Evolutionary conservation across 2,329 filamentous ascomycete genomes (phyloP).

Genomic region (Verticillium alfalfae): DNA sequence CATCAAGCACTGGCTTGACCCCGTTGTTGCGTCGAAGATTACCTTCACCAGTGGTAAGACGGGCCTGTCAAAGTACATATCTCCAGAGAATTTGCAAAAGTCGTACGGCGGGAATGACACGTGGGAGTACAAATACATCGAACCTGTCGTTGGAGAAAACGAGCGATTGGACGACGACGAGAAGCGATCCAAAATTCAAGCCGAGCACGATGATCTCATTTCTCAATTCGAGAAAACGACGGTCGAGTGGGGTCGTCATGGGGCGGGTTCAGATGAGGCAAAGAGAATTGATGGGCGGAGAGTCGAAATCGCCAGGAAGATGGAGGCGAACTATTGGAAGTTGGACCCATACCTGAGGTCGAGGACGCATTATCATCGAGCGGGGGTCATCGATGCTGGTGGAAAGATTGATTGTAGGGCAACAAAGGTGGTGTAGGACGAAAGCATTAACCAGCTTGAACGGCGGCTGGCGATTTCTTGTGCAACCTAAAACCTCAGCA

Average conservation of each 20-base stretch:
- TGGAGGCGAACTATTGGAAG: constrained; percentile 63
- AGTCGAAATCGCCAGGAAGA: constrained; percentile 38
- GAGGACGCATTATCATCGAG: background rate
- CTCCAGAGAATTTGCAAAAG: constrained; percentile 50
- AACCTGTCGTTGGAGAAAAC: constrained; percentile 57
- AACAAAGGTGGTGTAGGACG: background rate
- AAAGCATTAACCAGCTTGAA: too few species aligned
- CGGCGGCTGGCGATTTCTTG: too few species aligned
- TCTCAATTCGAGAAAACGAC: constrained; percentile 54
- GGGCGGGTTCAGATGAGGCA: constrained; percentile 17
- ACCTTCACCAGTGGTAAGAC: constrained; percentile 60
- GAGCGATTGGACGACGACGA: constrained; percentile 37
- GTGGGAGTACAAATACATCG: constrained; percentile 60
- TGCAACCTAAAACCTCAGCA: too few species aligned
- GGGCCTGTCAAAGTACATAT: constrained; percentile 58
- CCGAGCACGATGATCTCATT: constrained; percentile 46
- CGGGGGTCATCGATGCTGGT: background rate
- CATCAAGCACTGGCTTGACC: constrained; percentile 71
- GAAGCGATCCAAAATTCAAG: constrained; percentile 41
- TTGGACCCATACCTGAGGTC: constrained; percentile 64
- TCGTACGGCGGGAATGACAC: constrained; percentile 63
- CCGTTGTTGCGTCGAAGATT: constrained; percentile 67
- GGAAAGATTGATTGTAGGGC: background rate
- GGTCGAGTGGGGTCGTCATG: constrained; percentile 48
- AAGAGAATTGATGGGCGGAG: constrained; percentile 27